A percentile compares a stretch with the other conserved stretches of the same genome.
Evolutionary conservation across 129 eudicot genomes (phyloP).

Genomic region (Flaveria bidentis): DNA sequence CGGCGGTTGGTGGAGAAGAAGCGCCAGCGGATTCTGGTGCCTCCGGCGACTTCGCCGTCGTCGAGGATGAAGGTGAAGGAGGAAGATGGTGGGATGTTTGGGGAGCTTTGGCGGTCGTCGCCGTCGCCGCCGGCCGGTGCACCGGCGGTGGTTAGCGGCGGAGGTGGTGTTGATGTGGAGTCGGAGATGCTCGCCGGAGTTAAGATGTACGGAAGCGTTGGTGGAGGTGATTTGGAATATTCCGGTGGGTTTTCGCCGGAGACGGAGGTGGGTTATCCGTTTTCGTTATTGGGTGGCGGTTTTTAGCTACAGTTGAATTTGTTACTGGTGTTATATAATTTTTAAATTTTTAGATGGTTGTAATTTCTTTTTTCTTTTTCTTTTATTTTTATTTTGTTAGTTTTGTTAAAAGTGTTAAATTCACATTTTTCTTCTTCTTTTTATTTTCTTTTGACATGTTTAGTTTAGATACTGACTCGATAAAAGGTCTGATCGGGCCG

Average conservation of each 20-base stretch:
- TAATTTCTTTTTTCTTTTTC: not conserved
- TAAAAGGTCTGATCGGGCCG: no score
- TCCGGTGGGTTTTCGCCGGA: conserved; percentile 33
- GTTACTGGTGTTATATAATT: not conserved
- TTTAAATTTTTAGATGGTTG: not conserved
- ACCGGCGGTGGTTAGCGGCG: not conserved
- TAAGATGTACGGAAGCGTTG: conserved; percentile 2
- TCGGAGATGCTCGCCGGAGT: not conserved
- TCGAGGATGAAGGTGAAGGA: no score
- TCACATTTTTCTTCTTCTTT: not conserved
- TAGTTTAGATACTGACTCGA: no score
- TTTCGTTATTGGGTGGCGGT: conserved; percentile 68
- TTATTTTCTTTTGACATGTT: no score
- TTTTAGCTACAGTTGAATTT: conserved; percentile 45
- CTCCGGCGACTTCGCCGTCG: conserved; percentile 16
- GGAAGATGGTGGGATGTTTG: no score
- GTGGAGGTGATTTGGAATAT: conserved; percentile 26
- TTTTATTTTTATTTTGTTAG: not conserved
- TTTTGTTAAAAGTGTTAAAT: not conserved
- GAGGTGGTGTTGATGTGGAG: not conserved
- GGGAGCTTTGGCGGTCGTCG: not conserved
- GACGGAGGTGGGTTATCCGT: conserved; percentile 59
- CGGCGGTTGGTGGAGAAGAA: conserved; percentile 45
- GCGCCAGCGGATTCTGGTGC: conserved; percentile 43
- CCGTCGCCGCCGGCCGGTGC: conserved; percentile 31